These are phyloP conservation scores for Leptomonas seymouri DNA, from an alignment of 208 protist genomes.

Conservation along the genomic window DNA sequence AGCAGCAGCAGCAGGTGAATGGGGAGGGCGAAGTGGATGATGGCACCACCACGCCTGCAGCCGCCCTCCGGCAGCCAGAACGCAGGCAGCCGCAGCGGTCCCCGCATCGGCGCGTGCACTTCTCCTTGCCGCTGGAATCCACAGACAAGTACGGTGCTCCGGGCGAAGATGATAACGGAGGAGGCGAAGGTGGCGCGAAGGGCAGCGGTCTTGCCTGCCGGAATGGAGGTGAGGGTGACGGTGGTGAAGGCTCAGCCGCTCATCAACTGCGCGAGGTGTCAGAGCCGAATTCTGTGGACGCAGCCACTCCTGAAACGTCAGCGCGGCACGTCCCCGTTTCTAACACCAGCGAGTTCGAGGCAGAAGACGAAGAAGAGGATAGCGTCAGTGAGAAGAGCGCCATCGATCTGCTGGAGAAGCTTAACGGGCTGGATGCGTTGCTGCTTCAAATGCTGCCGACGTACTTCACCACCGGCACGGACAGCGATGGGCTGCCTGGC, in stretches of 20 bases:
- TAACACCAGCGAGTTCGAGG: too few relatives aligned
- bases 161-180: slow-evolving; percentile 1
- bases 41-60: too few relatives aligned
- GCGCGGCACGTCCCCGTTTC: too few relatives aligned
- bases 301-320: neutral
- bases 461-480: slow-evolving; percentile 36
- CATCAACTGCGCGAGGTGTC: neutral
- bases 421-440: slow-evolving; percentile 43
- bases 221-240: too few relatives aligned
- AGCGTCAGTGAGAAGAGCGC: slow-evolving; percentile 6
- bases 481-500: slow-evolving; percentile 26
- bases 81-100: slow-evolving; percentile 5
- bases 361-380: slow-evolving; percentile 2
- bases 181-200: neutral
- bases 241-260: too few relatives aligned
- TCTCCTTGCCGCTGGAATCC: slow-evolving; percentile 15
- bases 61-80: too few relatives aligned
- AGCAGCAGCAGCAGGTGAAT: too few relatives aligned
- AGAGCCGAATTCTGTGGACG: neutral
- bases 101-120: slow-evolving; percentile 13
- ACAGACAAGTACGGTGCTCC: neutral
- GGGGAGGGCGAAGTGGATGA: too few relatives aligned
- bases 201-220: neutral
- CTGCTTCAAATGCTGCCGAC: slow-evolving; percentile 38
- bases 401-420: slow-evolving; percentile 34